These are phyloP conservation scores for Emydomyces testavorans DNA, from an alignment of 2,329 filamentous ascomycete genomes.

Conservation along the genomic window DNA sequence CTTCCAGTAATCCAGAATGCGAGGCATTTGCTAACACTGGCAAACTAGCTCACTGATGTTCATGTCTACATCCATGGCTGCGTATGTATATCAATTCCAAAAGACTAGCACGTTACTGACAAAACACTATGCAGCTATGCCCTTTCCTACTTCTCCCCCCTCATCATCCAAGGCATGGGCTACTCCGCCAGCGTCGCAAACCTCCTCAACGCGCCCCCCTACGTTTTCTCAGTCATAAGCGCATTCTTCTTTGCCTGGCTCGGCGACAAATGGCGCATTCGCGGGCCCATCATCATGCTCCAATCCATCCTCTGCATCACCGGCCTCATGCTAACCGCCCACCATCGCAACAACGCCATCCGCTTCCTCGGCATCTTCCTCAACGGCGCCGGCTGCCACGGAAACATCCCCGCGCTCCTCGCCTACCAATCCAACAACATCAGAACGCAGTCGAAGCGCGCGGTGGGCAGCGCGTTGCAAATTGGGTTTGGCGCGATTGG, in stretches of 20 bases:
- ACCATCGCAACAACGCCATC: constrained; percentile 17
- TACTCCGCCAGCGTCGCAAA: constrained; percentile 20
- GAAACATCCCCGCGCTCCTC: constrained; percentile 24
- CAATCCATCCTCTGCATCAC: constrained; percentile 21
- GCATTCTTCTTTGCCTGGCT: constrained; percentile 21
- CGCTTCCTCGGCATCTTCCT: constrained; percentile 26
- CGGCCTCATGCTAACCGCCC: constrained; percentile 23
- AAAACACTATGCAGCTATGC: constrained; percentile 8
- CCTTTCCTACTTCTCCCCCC: constrained; percentile 11
- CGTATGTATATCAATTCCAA: constrained; percentile 1
- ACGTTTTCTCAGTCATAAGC: constrained; percentile 20
- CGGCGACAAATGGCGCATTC: constrained; percentile 22
- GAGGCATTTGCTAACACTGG: constrained; percentile 1
- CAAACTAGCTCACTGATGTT: constrained; percentile 12
- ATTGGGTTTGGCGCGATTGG: constrained; percentile 63
- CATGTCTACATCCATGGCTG: constrained; percentile 10
- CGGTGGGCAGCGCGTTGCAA: constrained; percentile 59
- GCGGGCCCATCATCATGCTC: constrained; percentile 21
- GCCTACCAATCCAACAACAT: constrained; percentile 28
- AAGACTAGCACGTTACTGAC: not conserved
- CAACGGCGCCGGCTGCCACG: constrained; percentile 22
- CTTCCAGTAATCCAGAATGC: constrained; percentile 13
- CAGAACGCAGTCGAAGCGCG: constrained; percentile 65
- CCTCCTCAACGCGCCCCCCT: constrained; percentile 24
- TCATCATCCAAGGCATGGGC: constrained; percentile 21